Conservation (phyloP, 202 grass and related monocot genomes). For the Setaria italica region DNA sequence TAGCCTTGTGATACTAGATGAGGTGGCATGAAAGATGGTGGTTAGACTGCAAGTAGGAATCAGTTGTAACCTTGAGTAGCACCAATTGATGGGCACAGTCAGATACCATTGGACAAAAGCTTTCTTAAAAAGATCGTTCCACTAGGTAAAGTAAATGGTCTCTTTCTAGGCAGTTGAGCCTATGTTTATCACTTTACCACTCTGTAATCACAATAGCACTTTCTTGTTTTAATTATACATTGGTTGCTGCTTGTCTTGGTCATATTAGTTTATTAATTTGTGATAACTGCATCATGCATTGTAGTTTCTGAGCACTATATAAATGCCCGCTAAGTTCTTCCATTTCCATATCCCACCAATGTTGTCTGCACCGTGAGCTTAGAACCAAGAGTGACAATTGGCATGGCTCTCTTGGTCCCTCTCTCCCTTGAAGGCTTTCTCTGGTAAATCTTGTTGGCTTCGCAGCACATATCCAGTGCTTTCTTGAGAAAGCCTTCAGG, state of each 20-base stretch:
- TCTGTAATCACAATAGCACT: neutral
- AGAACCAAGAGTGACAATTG: conserved; percentile 36
- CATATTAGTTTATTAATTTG: conserved; percentile 31
- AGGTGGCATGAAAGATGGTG: neutral
- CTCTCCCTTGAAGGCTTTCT: conserved; percentile 63
- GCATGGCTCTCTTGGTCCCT: conserved; percentile 53
- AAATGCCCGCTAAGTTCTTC: conserved; percentile 26
- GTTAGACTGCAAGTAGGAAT: conserved; percentile 20
- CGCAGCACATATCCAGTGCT: neutral
- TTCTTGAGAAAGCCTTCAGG: conserved; percentile 40
- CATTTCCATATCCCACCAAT: conserved; percentile 32
- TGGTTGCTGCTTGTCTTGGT: conserved; percentile 36
- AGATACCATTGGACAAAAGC: conserved; percentile 39
- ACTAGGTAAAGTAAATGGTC: conserved; percentile 26
- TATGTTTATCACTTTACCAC: conserved; percentile 25
- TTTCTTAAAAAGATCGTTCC: neutral
- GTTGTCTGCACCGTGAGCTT: conserved; percentile 13
- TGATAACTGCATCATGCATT: conserved; percentile 8
- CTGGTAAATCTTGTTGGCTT: neutral
- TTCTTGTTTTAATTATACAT: conserved; percentile 23
- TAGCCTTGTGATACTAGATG: neutral
- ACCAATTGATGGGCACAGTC: conserved; percentile 32
- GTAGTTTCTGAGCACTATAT: conserved; percentile 42
- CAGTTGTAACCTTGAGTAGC: neutral
- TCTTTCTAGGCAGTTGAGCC: conserved; percentile 27